phyloP scores from a whole-genome alignment of 306 rosid genomes.

The Fragaria vesca region DNA sequence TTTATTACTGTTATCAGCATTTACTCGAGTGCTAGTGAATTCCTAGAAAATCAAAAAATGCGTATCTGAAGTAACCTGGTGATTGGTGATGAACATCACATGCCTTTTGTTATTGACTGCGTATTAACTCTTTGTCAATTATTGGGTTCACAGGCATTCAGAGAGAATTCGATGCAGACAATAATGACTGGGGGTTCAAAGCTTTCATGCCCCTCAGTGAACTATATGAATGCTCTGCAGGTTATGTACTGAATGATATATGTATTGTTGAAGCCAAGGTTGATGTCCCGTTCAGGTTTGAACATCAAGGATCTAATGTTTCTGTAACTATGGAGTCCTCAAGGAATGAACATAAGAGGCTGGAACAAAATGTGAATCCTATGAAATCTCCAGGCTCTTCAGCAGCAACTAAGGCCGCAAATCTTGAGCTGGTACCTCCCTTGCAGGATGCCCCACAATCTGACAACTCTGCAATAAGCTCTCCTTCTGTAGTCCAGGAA shows the following conservation, averaged over 20 bases:
- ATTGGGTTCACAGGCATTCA: too few relatives aligned
- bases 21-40: too few relatives aligned
- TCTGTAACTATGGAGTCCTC: neutral
- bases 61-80: too few relatives aligned
- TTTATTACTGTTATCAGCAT: neutral
- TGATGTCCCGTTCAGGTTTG: neutral
- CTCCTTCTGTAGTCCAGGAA: neutral
- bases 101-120: too few relatives aligned
- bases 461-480: neutral
- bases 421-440: neutral
- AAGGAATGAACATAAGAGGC: neutral
- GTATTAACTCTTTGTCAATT: too few relatives aligned
- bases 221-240: neutral
- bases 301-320: too few relatives aligned
- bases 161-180: conserved; percentile 28
- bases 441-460: neutral
- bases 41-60: too few relatives aligned
- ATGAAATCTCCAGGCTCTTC: neutral
- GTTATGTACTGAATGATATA: neutral
- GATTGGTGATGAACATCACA: too few relatives aligned
- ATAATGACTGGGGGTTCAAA: neutral
- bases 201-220: conserved; percentile 4
- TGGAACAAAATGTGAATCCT: neutral
- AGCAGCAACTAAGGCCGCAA: neutral
- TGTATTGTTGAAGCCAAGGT: conserved; percentile 3